Conservation (phyloP, 768 basidiomycete species). For the Xerocomellus intermedius region DNA sequence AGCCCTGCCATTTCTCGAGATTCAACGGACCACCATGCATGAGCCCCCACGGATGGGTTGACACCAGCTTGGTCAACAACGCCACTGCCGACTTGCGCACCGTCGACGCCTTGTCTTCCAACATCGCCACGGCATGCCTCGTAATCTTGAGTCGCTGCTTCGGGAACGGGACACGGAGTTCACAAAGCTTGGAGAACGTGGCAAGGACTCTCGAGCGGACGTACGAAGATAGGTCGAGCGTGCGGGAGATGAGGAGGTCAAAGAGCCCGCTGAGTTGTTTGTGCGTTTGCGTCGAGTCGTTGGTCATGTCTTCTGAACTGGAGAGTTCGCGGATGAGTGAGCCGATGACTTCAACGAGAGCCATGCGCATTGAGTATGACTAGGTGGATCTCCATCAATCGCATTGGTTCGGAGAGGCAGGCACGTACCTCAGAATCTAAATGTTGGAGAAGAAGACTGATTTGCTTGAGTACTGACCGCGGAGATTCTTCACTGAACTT, state of each 20-base stretch:
- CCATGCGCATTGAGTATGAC: constrained; percentile 97
- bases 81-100: constrained; percentile 85
- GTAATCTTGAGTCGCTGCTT: constrained; percentile 80
- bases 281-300: constrained; percentile 44
- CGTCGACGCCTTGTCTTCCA: constrained; percentile 87
- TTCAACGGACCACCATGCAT: constrained; percentile 82
- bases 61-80: constrained; percentile 68
- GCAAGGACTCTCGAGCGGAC: constrained; percentile 86
- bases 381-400: constrained; percentile 29
- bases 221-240: constrained; percentile 84
- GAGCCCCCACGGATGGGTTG: constrained; percentile 86
- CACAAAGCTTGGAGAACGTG: constrained; percentile 73
- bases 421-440: constrained; percentile 85
- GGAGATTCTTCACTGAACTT: constrained; percentile 79
- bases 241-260: constrained; percentile 82
- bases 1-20: constrained; percentile 66
- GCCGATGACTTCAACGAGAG: constrained; percentile 88
- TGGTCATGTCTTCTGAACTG: constrained; percentile 45
- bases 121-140: constrained; percentile 67
- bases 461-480: constrained; percentile 81
- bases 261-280: constrained; percentile 82
- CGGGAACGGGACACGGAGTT: constrained; percentile 78
- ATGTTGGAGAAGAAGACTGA: constrained; percentile 79
- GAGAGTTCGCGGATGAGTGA: constrained; percentile 81
- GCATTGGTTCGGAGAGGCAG: background rate